Base-by-base conservation (phyloP, 208 protist species). In the Angomonas desouzai region DNA sequence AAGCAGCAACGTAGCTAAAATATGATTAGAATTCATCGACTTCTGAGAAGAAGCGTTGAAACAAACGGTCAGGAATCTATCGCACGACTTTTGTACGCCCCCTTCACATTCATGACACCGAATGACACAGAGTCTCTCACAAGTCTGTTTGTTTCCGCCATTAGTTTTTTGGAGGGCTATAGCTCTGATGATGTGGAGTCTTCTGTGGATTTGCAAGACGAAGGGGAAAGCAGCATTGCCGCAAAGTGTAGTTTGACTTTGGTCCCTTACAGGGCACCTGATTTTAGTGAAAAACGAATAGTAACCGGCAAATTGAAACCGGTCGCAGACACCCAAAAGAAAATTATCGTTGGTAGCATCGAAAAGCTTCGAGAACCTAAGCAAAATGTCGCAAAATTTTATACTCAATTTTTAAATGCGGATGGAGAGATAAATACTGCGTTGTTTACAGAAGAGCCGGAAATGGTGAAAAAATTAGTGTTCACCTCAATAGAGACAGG, bases 121-220 rank as follows among this genome's bases (percentile, higher is more conserved):
- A 65, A 28, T 3, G 66, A 72, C 10, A 32, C 62, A 7, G 27
- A 33, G 1, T 59, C 53, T 16, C 45, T 82, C 2, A 65, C 70
- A 0, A 66, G 47, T 0, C 76, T 81, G 16, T 28, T 87, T 13
- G 72, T 71, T 10, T 83, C 80, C 0, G 80, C 80, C 16, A 74
- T 87, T 3, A 64, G 55, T 0, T 87, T 81, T 36, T 48, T 87
- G 0, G 80, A 87, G 65, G 80, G 80, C 0, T 81, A 75, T 56
- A 76, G 80, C 20, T 49, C 40, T 28, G 71, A 75, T 28, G 66
- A 82, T 27, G 45, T 81, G 20, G 76, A 87, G 23, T 62, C 76
- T 1, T 48, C 76, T 32, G 38, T 77, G 1, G 32, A 61, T 10
- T 32, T 87, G 9, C 47, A 53, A 1, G 22, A 32, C 16, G 27